Evolutionary conservation across 345 rosid genomes (phyloP), one percentile per base, ranked within the genome.

Genomic region (Nephelium lappaceum): DNA sequence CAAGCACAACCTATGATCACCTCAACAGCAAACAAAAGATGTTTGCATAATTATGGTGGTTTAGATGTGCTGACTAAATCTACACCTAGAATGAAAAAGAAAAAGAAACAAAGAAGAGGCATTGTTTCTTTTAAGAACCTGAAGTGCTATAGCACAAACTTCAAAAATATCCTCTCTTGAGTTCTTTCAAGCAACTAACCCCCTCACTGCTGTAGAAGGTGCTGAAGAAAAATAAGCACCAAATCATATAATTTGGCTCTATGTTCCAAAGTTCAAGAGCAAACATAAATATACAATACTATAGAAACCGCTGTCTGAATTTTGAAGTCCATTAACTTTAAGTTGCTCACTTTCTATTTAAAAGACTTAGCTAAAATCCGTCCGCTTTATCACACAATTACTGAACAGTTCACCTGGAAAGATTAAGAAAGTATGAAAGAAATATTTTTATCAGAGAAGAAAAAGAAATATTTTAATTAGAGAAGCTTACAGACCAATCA

Each of bases 1-100:
- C 63, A 38, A 47, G 36, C 53, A 60, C 11, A 23, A 39, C 21
- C 24, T 15, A 73, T 55, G 51, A 58, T 38, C 65, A 41, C 41
- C 76, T n/a, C 38, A 72, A 72, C 76, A 6, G 18, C 51, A 38
- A 58, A 39, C 21, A 23, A n/a, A 21, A 72, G 38, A 69, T 11
- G n/a, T 23, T n/a, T 38, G 53, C 38, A 58, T 3, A 31, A 65
- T 31, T 16, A 65, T 31, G 31, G 1, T 4, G 42, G 43, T 31
- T 11, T 16, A 65, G 41, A 31, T 6, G 39, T 36, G 43, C 31
- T 19, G 3, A 31, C 36, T 31, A 15, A 27, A 14, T 65, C n/a
- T 27, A 31, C 10, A 65, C 18, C n/a, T 19, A 14, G 42, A 31
- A 65, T 12, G 18, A 65, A 27, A 0, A 18, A 5, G 1, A 5